Base-by-base conservation (phyloP, 495 filamentous ascomycete species). In the Talaromyces nanjingensis region DNA sequence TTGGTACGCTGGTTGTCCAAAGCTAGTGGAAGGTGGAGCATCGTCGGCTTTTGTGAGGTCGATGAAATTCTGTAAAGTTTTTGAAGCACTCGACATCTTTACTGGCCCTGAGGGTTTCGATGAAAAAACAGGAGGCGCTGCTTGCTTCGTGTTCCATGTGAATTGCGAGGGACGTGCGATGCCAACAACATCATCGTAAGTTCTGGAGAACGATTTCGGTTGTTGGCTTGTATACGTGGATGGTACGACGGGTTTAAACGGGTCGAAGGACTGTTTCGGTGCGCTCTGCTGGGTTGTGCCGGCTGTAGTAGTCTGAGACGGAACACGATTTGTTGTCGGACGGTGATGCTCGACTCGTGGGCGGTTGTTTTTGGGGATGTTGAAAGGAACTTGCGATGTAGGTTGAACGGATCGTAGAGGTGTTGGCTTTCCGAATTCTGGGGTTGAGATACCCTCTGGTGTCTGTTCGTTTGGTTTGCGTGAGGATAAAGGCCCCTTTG, bases 351-450 rank as follows among this genome's bases (percentile, higher is more conserved):
- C 82, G 18, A 74, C 73, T 11, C 81, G 74, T 4, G 79, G 47
- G 16, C 77, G 75, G 60, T 80, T 76, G 16, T 72, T 59, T 62
- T 82, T 83, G 27, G 82, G 82, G 20, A 84, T 75, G 60, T 83
- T 83, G 68, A 84, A 84, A 6, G 79, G 73, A 52, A 80, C 73
- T 33, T 74, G 72, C 24, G 73, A 67, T 37, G 71, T 76, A 14
- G 73, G 67, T 14, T 79, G 75, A 20, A 79, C 63, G 12, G 77
- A 79, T 64, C 85, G 72, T 65, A 81, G 68, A 33, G 78, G 76
- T n/a, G 78, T 87, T 2, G 85, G 74, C 65, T 83, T 83, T 29
- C 85, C 85, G 66, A 88, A 88, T 68, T 88, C 81, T 42, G 83
- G 81, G 45, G 81, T 3, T 74, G 68, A 20, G 68, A 61, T 31